A percentile compares a stretch with the other conserved stretches of the same genome.
phyloP scores from a whole-genome alignment of 164 flowering plant genomes.

The Tinospora cordifolia region DNA sequence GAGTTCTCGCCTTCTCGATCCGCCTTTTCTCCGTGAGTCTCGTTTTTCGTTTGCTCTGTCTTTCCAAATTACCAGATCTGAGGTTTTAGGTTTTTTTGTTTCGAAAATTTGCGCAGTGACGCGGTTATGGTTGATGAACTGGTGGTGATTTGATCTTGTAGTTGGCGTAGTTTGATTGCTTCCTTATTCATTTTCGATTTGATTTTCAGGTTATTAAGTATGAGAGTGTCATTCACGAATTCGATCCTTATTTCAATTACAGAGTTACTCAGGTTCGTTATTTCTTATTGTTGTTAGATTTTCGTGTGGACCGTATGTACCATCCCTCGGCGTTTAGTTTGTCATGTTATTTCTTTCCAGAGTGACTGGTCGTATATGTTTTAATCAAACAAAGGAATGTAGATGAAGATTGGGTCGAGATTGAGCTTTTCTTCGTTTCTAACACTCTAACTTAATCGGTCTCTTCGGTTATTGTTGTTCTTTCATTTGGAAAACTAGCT shows the following conservation, averaged over 20 bases:
- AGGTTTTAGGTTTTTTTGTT: neutral
- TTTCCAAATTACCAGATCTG: constrained; percentile 18
- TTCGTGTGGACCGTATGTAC: neutral
- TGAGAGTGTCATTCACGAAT: constrained; percentile 98
- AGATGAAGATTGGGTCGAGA: neutral
- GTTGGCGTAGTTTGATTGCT: constrained; percentile 4
- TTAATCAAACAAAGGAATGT: neutral
- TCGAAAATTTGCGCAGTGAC: neutral
- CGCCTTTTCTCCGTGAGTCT: constrained; percentile 83
- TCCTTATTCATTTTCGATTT: neutral
- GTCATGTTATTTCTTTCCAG: neutral
- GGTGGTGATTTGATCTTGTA: neutral
- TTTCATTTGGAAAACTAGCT: neutral
- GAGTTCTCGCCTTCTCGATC: constrained; percentile 98
- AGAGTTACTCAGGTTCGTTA: constrained; percentile 92
- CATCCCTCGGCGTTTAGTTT: neutral
- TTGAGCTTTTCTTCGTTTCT: neutral
- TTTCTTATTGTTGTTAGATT: neutral
- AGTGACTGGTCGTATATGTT: no score
- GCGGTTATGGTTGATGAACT: neutral
- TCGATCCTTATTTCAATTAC: constrained; percentile 98
- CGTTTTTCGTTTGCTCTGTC: constrained; percentile 4
- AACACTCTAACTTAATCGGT: no score
- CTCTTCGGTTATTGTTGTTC: no score
- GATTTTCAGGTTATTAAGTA: constrained; percentile 85